Evolutionary conservation across 1,284 basidiomycete species (phyloP).

Genomic region (Ganoderma multipileum): DNA sequence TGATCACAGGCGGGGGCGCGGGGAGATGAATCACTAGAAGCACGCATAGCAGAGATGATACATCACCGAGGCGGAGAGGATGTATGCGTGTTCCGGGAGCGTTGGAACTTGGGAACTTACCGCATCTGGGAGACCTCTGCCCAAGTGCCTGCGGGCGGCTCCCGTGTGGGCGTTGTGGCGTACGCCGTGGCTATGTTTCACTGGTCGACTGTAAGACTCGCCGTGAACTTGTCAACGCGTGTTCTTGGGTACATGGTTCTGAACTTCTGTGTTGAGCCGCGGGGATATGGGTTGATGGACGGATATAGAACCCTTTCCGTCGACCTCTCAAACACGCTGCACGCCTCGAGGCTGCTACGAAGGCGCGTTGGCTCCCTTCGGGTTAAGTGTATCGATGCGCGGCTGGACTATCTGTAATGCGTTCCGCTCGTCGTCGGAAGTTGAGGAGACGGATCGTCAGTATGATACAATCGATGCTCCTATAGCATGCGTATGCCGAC

Average conservation of each 20-base stretch:
- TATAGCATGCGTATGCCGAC: not conserved
- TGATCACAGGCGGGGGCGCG: not conserved
- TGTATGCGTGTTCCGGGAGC: not conserved
- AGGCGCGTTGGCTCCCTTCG: not conserved
- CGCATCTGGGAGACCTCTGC: constrained; percentile 22
- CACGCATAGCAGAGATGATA: not conserved
- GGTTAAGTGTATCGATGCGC: constrained; percentile 1
- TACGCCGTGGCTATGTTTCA: not conserved
- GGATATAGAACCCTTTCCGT: constrained; percentile 5
- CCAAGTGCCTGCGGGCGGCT: constrained; percentile 23
- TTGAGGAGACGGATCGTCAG: not conserved
- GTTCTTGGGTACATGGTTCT: not conserved
- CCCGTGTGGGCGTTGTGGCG: constrained; percentile 5
- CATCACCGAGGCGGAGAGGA: constrained; percentile 4
- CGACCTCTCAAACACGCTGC: constrained; percentile 17
- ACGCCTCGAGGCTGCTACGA: constrained; percentile 5
- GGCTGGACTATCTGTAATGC: not conserved
- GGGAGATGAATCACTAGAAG: constrained; percentile 10
- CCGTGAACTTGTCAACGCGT: not conserved
- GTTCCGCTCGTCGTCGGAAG: not conserved
- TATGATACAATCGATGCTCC: no score
- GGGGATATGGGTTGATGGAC: not conserved
- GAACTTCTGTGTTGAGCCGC: not conserved
- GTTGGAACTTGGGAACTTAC: constrained; percentile 18
- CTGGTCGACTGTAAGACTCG: not conserved